A percentile compares a stretch with the other conserved stretches of the same genome.
phyloP scores from a whole-genome alignment of 352 stramenopile species.

The Globisporangium takayamanum region DNA sequence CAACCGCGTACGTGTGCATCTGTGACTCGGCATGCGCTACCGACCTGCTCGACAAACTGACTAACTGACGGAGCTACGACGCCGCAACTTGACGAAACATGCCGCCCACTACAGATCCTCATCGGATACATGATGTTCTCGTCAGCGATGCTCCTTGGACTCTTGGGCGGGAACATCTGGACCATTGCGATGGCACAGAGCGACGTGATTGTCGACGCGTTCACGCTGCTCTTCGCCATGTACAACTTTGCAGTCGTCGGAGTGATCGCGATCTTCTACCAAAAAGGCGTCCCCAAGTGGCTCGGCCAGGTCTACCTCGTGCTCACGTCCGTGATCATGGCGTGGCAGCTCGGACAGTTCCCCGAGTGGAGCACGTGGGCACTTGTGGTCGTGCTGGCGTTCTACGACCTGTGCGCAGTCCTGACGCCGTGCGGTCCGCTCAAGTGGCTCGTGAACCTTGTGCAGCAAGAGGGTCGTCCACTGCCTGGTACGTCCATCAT shows the following conservation, averaged over 20 bases:
- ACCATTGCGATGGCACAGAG: constrained; percentile 63
- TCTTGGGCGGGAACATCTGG: constrained; percentile 83
- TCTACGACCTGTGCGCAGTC: constrained; percentile 99
- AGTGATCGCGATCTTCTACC: constrained; percentile 88
- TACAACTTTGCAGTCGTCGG: constrained; percentile 91
- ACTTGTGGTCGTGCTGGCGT: constrained; percentile 91
- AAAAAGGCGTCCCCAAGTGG: constrained; percentile 72
- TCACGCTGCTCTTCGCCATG: constrained; percentile 74
- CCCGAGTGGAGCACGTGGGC: constrained; percentile 93
- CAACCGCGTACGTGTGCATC: constrained; percentile 36
- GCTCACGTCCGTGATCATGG: constrained; percentile 95
- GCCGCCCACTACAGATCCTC: constrained; percentile 33
- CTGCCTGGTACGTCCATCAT: constrained; percentile 71
- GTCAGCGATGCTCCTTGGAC: constrained; percentile 76
- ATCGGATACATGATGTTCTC: constrained; percentile 90
- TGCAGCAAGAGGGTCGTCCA: constrained; percentile 85
- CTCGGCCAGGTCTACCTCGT: constrained; percentile 95
- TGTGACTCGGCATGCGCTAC: too few species aligned
- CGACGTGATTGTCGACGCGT: constrained; percentile 48
- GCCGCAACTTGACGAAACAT: not conserved
- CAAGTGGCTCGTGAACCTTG: constrained; percentile 93
- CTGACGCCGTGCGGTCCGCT: constrained; percentile 98
- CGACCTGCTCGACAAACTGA: too few species aligned
- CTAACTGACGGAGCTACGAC: not conserved
- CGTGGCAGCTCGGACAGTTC: constrained; percentile 96